Evolutionary conservation across 345 rosid genomes (phyloP), one percentile per base, ranked within the genome.

Genomic region (Populus davidiana): DNA sequence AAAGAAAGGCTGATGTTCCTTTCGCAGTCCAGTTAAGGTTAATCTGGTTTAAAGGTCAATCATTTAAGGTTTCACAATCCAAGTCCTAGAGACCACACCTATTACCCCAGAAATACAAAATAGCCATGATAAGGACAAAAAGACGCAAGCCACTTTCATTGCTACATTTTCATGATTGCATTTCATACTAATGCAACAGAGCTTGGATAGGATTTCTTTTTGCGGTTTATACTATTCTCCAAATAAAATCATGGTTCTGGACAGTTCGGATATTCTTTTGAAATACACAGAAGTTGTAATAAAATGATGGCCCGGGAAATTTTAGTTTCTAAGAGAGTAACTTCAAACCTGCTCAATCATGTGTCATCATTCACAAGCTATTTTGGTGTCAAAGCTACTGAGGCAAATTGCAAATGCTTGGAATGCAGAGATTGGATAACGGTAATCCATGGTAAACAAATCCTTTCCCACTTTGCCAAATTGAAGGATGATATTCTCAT

Each of bases 381-480:
- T 77, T 74, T 77, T 81, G 44, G 84, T 81, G 78, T 78, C 84
- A 25, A 77, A 81, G 71, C 84, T 81, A 66, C 81, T 77, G 50
- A 81, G 78, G 68, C 84, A 81, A 27, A 81, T 77, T 62, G 84
- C 75, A 73, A 81, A 81, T 47, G 84, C 84, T 73, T 81, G 84
- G 71, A 81, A 81, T 21, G 84, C 81, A 0, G 84, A 81, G 44
- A 81, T 61, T 8, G 84, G 84, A 35, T 77, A 78, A 16, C 77
- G 77, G 29, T 77, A 81, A 69, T 81, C 84, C 84, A 81, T 81
- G 38, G 84, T 81, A 67, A 81, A 81, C 67, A 74, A 39, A 69
- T 81, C 84, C 67, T 81, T 78, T 31, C 84, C 84, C 27, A 81
- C 84, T 70, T 81, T 81, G 2, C 84, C 84, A 31, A 81, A 81